Evolutionary conservation across 2,329 filamentous ascomycete genomes (phyloP), one percentile per base, ranked within the genome.

Genomic region (Thermoascus crustaceus): DNA sequence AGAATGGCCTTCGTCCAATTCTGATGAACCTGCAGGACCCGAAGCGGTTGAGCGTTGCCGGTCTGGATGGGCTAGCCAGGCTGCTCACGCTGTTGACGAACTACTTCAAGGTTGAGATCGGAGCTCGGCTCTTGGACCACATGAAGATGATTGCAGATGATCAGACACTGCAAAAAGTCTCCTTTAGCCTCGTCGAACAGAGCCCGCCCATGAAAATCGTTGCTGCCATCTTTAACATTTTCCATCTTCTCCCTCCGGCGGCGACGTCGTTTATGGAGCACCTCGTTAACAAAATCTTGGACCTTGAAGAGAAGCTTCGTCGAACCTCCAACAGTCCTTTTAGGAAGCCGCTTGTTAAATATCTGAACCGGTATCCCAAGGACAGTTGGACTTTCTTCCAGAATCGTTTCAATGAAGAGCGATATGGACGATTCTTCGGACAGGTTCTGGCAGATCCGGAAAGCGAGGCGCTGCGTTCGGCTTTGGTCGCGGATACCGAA

Each of bases 61-160:
- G 88, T 2, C 69, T 99, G 4, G 88, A 96, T 55, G 94, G 94
- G 17, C 68, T 99, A 20, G 88, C 88, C 11, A 79, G 89, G 24
- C 71, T 99, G 2, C 64, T 99, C 41, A 89, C 91, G 44, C 71
- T 99, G 2, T 69, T 99, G 11, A 98, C 89, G 0, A 96, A 91
- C 40, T 98, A 98, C 59, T 99, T 99, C 65, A 99, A 98, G 63
- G 88, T 96, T 1, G 91, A 98, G 57, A 98, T 99, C 35, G 93
- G 91, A 5, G 77, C 85, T 14, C 78, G 91, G 16, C 66, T 99
- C n/a, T 71, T 99, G 7, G 89, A 96, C 45, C 91, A 98, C 51
- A 82, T 95, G 62, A 89, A 89, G 54, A 76, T 81, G 7, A 87
- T 98, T 44, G 88, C 89, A 1, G 87, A 95, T 39, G 75, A 84